Base-by-base conservation (phyloP, 176 grass and related monocot genomes). In the Rhynchospora breviuscula region DNA sequence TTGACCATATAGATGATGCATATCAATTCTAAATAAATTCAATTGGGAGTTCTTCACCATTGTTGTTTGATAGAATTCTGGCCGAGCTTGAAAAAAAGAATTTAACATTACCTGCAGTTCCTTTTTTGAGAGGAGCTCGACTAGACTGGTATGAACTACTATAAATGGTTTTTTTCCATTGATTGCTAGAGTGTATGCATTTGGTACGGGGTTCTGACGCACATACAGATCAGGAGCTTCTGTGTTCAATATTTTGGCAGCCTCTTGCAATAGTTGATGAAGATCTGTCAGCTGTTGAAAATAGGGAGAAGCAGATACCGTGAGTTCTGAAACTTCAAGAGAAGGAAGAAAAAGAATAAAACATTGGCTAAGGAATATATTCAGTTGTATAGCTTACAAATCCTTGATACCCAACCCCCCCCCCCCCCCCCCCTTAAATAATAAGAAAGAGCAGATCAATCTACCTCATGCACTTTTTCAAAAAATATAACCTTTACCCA, bases 121-220 rank as follows among this genome's bases (percentile, higher is more conserved):
- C 80, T 90, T 94, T 88, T 84, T 87, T 1, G 89, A 91, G 71
- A 98, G 95, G 66, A 98, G 89, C 82, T 98, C 95, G 22, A 94
- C 87, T 25, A 98, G 92, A 80, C 95, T 98, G 77, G 95, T 93
- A 33, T 98, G 95, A 14, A 98, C 89, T 15, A 98, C 95, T 2
- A 98, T 91, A 71, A 98, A 94, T 75, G 95, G 95, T 5, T 93
- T 98, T 87, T 90, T 93, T 14, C 95, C 95, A 1, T 87, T 94
- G 73, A 98, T 94, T 51, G 95, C 92, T 61, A 98, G 79, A 65
- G 95, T 97, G 85, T 97, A 97, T 52, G 94, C 94, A 58, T 97
- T 97, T 69, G 91, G 94, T 79, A 89, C 90, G 63, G 94, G 88
- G 80, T 97, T 97, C 23, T 97, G 94, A 56, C 91, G 82, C 82